Evolutionary conservation across 2,329 filamentous ascomycete genomes (phyloP), one percentile per base, ranked within the genome.

Genomic region (Alternaria dauci): DNA sequence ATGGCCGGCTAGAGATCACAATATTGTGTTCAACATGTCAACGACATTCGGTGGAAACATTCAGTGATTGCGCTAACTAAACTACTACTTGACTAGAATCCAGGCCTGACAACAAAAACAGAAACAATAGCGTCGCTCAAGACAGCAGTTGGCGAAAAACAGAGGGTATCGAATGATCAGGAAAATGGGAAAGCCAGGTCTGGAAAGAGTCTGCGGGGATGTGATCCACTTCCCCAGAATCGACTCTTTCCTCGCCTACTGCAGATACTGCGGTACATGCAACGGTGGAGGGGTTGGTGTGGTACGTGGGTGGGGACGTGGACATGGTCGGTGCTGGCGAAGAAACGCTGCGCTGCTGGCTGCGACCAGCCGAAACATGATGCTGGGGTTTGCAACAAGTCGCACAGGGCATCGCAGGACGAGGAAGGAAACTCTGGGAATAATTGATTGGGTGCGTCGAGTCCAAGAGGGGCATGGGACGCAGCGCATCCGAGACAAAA

Each of bases 131-230:
- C 20, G 12, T 8, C 25, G 11, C 32, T 51, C 38, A 63, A 55
- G 25, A 60, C 25, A 63, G 8, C 8, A 38, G 26, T 41, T 63
- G 57, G 26, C 59, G 56, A 32, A 67, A 65, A 26, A 55, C 43
- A 51, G 56, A 58, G 62, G 65, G 65, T 65, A 67, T 67, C 32
- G 50, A 52, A 36, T 55, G 48, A 50, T 55, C 52, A 12, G 65
- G 58, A 26, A 67, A 65, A 36, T 59, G 48, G 5, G 59, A 61
- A 46, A 67, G 58, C 59, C 64, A 67, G 12, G 63, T 46, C 41
- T 59, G 56, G 34, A 67, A 65, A 16, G 56, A 56, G 20, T 36
- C 46, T 34, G 44, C 9, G 18, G 20, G 20, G 46, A 25, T 26
- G 9, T 25, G 18, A 32, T 25, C 14, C 16, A 36, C 14, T 12